These are phyloP conservation scores for Oemleria cerasiformis DNA, from an alignment of 306 rosid species.

Conservation along the genomic window DNA sequence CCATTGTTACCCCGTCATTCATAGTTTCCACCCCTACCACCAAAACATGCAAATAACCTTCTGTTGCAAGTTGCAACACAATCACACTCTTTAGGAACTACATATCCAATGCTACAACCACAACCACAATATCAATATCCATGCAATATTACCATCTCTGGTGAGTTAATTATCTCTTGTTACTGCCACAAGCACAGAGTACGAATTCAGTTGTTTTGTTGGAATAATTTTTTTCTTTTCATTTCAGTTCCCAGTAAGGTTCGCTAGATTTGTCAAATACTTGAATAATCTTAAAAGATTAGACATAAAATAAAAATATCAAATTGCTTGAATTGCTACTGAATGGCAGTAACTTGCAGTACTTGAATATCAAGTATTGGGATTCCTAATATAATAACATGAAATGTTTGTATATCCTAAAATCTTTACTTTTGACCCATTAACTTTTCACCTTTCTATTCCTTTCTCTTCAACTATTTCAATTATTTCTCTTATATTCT, in stretches of 20 bases:
- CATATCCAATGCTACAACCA: not conserved
- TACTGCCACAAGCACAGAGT: not conserved
- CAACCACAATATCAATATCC: not conserved
- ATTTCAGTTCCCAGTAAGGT: not conserved
- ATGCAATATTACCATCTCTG: not conserved
- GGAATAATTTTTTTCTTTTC: not conserved
- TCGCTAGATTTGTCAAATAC: not conserved
- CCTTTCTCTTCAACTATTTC: too few species aligned
- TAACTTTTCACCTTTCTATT: not conserved
- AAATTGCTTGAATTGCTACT: not conserved
- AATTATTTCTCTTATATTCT: not conserved
- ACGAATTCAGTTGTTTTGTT: not conserved
- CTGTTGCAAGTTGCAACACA: not conserved
- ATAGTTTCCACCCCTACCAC: not conserved
- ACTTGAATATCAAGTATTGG: not conserved
- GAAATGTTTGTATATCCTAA: not conserved
- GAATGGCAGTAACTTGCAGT: not conserved
- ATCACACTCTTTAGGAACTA: not conserved
- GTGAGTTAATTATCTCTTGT: not conserved
- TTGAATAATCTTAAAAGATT: too few species aligned
- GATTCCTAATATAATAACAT: not conserved
- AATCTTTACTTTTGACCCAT: not conserved
- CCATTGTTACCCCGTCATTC: not conserved
- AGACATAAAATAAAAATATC: too few species aligned
- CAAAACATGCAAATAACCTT: not conserved